A percentile compares a stretch with the other conserved stretches of the same genome.
phyloP scores from a whole-genome alignment of 164 flowering plant genomes.

The Umbellularia californica region DNA sequence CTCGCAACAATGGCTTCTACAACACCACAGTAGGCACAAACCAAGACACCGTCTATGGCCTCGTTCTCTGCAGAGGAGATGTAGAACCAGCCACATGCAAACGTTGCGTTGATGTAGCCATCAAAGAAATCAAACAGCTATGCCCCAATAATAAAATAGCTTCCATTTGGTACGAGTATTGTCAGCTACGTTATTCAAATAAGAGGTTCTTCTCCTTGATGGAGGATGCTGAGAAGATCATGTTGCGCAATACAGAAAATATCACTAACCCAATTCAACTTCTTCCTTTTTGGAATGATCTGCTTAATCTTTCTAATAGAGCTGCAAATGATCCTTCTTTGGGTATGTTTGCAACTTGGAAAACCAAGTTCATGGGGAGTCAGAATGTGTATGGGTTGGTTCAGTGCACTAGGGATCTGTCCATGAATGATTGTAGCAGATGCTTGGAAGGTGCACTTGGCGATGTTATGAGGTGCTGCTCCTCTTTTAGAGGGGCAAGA shows the following conservation, averaged over 20 bases:
- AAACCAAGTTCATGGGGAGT: background rate
- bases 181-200: constrained; percentile 27
- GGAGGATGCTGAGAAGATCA: too few species aligned
- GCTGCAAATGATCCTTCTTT: background rate
- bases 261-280: background rate
- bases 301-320: background rate
- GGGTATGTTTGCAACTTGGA: background rate
- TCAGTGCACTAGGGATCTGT: constrained; percentile 39
- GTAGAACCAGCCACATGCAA: constrained; percentile 5
- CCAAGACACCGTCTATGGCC: constrained; percentile 2
- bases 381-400: constrained; percentile 19
- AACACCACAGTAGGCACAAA: constrained; percentile 5
- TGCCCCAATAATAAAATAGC: constrained; percentile 23
- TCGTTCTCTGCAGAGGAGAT: constrained; percentile 30
- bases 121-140: background rate
- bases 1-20: constrained; percentile 14
- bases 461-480: constrained; percentile 1
- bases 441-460: constrained; percentile 20
- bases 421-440: constrained; percentile 6
- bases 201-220: background rate
- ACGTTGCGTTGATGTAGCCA: constrained; percentile 15
- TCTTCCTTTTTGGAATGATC: background rate
- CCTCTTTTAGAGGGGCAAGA: constrained; percentile 12
- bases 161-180: constrained; percentile 15
- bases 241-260: too few species aligned